Conservation (phyloP, 768 basidiomycete species). For the Tulasnella sp. region DNA sequence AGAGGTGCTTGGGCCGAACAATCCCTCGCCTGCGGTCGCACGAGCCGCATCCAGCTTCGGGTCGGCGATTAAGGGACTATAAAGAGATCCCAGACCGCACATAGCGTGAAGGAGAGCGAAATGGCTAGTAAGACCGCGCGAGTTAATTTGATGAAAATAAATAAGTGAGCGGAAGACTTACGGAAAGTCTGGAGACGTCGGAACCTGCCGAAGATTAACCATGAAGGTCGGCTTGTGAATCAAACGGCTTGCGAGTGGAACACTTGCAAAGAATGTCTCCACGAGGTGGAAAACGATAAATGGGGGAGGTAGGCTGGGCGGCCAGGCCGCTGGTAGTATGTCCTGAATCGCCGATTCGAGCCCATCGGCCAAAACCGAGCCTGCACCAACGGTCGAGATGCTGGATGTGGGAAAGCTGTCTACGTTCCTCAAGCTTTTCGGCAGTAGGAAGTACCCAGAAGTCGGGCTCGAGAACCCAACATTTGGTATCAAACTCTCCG, state of each 20-base stretch:
- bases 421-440: background rate
- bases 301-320: background rate
- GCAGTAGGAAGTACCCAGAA: background rate
- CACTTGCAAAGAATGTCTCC: background rate
- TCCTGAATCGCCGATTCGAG: background rate
- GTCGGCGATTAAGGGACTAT: conserved; percentile 24
- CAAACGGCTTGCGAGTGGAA: background rate
- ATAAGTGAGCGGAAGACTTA: background rate
- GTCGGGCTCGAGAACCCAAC: background rate
- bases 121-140: background rate
- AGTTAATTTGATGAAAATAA: background rate
- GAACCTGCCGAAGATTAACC: background rate
- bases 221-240: conserved; percentile 11
- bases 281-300: background rate
- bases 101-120: conserved; percentile 28
- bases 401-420: background rate
- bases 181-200: background rate
- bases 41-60: conserved; percentile 33
- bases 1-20: background rate
- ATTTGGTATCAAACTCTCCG: background rate
- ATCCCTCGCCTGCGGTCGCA: background rate
- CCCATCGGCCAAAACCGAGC: background rate
- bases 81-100: conserved; percentile 29
- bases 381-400: background rate
- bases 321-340: background rate